phyloP scores from a whole-genome alignment of 805 yeast species.

The Suhomyces canberraensis region DNA sequence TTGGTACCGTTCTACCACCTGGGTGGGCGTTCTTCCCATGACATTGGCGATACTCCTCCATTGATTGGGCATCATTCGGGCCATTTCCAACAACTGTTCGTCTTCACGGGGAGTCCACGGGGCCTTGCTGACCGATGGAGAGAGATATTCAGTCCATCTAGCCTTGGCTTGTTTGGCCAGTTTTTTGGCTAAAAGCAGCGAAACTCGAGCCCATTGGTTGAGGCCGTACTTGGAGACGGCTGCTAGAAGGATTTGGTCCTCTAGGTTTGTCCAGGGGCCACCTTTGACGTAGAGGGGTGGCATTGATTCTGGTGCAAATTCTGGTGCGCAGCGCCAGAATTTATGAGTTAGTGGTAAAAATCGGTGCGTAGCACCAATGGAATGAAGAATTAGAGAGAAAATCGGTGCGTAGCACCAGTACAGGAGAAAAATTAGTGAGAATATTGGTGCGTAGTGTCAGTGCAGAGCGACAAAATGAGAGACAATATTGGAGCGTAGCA shows the following conservation, averaged over 20 bases:
- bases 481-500: no score
- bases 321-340: no score
- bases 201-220: conserved; percentile 91
- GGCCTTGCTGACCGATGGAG: conserved; percentile 61
- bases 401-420: no score
- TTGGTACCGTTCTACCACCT: conserved; percentile 83
- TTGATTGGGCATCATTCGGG: conserved; percentile 78
- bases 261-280: conserved; percentile 84
- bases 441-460: no score
- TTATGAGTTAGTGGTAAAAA: no score
- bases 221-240: conserved; percentile 92
- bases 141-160: conserved; percentile 86
- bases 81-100: conserved; percentile 60
- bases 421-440: no score
- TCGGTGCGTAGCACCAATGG: no score
- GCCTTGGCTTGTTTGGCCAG: conserved; percentile 91
- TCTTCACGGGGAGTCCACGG: conserved; percentile 82
- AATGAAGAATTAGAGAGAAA: background rate
- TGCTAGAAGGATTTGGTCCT: conserved; percentile 83
- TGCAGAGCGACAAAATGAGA: no score
- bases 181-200: conserved; percentile 79
- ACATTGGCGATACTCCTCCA: conserved; percentile 89
- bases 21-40: conserved; percentile 81
- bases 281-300: conserved; percentile 69
- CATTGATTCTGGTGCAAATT: background rate